phyloP scores from a whole-genome alignment of 192 early-diverging fungal genomes.

The Lobosporangium transversale region DNA sequence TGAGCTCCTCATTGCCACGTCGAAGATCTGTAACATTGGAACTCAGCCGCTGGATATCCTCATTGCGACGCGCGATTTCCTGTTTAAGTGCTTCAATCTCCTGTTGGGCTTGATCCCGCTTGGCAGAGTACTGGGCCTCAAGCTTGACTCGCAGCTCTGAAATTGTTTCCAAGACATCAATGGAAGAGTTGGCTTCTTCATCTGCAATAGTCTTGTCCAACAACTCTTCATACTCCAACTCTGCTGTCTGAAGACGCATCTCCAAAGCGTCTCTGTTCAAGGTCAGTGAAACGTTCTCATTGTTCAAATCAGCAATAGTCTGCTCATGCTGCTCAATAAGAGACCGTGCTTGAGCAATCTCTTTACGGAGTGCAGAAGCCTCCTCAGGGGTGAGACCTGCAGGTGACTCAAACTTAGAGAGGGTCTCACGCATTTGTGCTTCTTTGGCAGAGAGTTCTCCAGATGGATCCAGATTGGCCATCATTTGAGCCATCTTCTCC shows the following conservation, averaged over 20 bases:
- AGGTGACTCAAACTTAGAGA: slow-evolving; percentile 73
- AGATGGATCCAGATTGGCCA: slow-evolving; percentile 82
- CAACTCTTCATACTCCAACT: slow-evolving; percentile 86
- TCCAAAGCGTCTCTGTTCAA: slow-evolving; percentile 76
- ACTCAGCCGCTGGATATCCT: slow-evolving; percentile 70
- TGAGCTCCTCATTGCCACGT: slow-evolving; percentile 67
- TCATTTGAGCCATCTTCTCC: slow-evolving; percentile 88
- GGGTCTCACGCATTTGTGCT: slow-evolving; percentile 73
- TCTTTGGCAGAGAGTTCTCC: slow-evolving; percentile 82
- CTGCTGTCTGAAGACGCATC: slow-evolving; percentile 70
- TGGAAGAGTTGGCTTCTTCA: slow-evolving; percentile 69
- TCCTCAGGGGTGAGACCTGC: slow-evolving; percentile 71
- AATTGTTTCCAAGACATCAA: slow-evolving; percentile 77
- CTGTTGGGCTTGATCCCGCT: slow-evolving; percentile 76
- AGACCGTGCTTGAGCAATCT: slow-evolving; percentile 74
- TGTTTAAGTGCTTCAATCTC: slow-evolving; percentile 78
- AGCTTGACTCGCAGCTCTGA: slow-evolving; percentile 86
- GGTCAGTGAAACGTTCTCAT: slow-evolving; percentile 66
- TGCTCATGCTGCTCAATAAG: slow-evolving; percentile 71
- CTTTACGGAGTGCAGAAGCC: slow-evolving; percentile 71
- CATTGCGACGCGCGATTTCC: slow-evolving; percentile 74
- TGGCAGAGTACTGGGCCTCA: slow-evolving; percentile 84
- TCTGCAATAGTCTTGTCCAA: slow-evolving; percentile 76
- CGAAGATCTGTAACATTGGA: slow-evolving; percentile 70
- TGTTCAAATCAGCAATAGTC: slow-evolving; percentile 68